phyloP scores from a whole-genome alignment of 371 early-diverging fungal genomes.

The Circinella umbellata region DNA sequence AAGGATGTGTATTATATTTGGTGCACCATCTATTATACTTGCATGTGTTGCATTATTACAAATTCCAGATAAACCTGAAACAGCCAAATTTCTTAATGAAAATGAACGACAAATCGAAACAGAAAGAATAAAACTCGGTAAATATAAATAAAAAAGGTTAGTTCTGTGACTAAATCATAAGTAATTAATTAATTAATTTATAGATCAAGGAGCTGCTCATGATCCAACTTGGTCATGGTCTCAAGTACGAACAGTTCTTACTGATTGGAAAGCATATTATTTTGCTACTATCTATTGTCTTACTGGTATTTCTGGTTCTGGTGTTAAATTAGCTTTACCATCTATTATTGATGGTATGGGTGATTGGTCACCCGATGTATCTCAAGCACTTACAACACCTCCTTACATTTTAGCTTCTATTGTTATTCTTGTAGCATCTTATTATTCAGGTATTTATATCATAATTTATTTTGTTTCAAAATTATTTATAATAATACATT shows the following conservation, averaged over 20 bases:
- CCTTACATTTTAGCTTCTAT: neutral
- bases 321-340: slow-evolving; percentile 4
- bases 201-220: slow-evolving; percentile 44
- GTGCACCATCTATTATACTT: slow-evolving; percentile 45
- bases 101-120: slow-evolving; percentile 54
- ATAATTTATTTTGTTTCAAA: slow-evolving; percentile 20
- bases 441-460: neutral
- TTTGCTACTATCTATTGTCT: slow-evolving; percentile 19
- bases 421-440: neutral
- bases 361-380: neutral
- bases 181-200: neutral
- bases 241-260: neutral
- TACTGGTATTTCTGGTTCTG: slow-evolving; percentile 2
- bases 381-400: slow-evolving; percentile 11
- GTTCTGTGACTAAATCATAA: no score
- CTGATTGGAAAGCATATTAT: slow-evolving; percentile 11
- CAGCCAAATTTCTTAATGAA: slow-evolving; percentile 54
- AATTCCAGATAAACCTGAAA: slow-evolving; percentile 63
- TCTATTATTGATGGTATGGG: slow-evolving; percentile 13
- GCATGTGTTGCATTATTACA: slow-evolving; percentile 38
- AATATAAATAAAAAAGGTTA: neutral
- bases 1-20: slow-evolving; percentile 62
- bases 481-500: slow-evolving; percentile 22
- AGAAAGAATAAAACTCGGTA: slow-evolving; percentile 23
- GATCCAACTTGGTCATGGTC: slow-evolving; percentile 31